A percentile compares a stretch with the other conserved stretches of the same genome.
These are phyloP conservation scores for Blastocladiella emersonii DNA, from an alignment of 371 early-diverging fungal species.

Conservation along the genomic window DNA sequence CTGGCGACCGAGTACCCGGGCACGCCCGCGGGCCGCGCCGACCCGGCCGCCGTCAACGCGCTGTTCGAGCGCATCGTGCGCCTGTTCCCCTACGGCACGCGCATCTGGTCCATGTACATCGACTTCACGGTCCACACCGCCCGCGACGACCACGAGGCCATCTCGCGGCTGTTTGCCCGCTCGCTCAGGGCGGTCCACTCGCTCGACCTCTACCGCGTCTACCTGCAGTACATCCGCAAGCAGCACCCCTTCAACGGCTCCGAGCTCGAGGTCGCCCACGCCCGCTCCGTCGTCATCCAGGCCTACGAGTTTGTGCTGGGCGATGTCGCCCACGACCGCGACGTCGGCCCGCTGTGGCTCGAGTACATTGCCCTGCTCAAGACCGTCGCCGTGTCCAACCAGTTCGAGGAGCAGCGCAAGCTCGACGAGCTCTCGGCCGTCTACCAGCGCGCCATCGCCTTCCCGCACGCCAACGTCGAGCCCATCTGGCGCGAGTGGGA, in stretches of 20 bases:
- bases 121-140: slow-evolving; percentile 69
- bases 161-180: slow-evolving; percentile 68
- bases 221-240: slow-evolving; percentile 71
- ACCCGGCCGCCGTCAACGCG: slow-evolving; percentile 43
- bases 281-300: slow-evolving; percentile 53
- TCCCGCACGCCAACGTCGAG: slow-evolving; percentile 74
- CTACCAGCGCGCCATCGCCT: slow-evolving; percentile 71
- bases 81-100: slow-evolving; percentile 75
- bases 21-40: slow-evolving; percentile 28
- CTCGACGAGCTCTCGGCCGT: slow-evolving; percentile 73
- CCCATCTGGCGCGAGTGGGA: slow-evolving; percentile 92
- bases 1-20: slow-evolving; percentile 35
- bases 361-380: slow-evolving; percentile 74
- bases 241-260: slow-evolving; percentile 45
- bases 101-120: slow-evolving; percentile 67
- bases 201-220: slow-evolving; percentile 78
- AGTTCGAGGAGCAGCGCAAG: slow-evolving; percentile 78
- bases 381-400: slow-evolving; percentile 51
- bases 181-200: slow-evolving; percentile 66
- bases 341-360: slow-evolving; percentile 76
- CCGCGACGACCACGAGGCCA: slow-evolving; percentile 52
- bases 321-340: slow-evolving; percentile 76
- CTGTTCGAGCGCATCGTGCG: slow-evolving; percentile 57
- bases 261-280: slow-evolving; percentile 30
- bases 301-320: slow-evolving; percentile 79